phyloP scores from a whole-genome alignment of 1,284 basidiomycete genomes.

The Heimioporus punctisporus region DNA sequence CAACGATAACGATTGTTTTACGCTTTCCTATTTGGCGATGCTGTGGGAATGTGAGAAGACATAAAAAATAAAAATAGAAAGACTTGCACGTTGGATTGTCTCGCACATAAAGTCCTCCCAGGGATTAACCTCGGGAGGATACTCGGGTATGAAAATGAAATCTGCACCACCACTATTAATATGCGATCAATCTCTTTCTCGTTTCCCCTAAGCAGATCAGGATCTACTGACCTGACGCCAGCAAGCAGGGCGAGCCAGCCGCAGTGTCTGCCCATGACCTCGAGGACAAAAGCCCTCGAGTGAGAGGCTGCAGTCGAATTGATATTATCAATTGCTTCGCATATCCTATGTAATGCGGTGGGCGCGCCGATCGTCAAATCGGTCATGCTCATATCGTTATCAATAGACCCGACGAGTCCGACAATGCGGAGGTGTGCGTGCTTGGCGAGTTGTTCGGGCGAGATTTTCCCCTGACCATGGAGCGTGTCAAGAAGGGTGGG shows the following conservation, averaged over 20 bases:
- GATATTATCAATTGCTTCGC: slow-evolving; percentile 98
- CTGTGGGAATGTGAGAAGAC: slow-evolving; percentile 39
- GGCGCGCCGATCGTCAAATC: slow-evolving; percentile 97
- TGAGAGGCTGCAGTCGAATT: slow-evolving; percentile 97
- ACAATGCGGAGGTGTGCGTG: slow-evolving; percentile 94
- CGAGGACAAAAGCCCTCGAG: slow-evolving; percentile 97
- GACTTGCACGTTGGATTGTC: slow-evolving; percentile 74
- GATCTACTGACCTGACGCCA: slow-evolving; percentile 71
- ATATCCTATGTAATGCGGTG: slow-evolving; percentile 95
- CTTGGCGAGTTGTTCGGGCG: slow-evolving; percentile 66
- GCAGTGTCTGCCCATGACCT: slow-evolving; percentile 99
- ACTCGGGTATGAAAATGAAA: slow-evolving; percentile 97
- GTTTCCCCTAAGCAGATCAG: too few relatives aligned
- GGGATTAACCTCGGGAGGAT: slow-evolving; percentile 75
- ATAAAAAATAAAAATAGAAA: not conserved
- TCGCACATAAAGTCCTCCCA: slow-evolving; percentile 96
- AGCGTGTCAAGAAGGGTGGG: slow-evolving; percentile 79
- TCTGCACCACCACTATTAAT: slow-evolving; percentile 84
- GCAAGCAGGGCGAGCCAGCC: slow-evolving; percentile 97
- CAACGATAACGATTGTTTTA: slow-evolving; percentile 98
- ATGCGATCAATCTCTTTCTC: slow-evolving; percentile 17
- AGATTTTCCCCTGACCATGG: slow-evolving; percentile 72
- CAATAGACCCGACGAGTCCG: slow-evolving; percentile 97
- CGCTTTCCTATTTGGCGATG: slow-evolving; percentile 94
- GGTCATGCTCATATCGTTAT: slow-evolving; percentile 99